These are phyloP conservation scores for Blastomyces silverae DNA, from an alignment of 2,329 filamentous ascomycete species.

Conservation along the genomic window DNA sequence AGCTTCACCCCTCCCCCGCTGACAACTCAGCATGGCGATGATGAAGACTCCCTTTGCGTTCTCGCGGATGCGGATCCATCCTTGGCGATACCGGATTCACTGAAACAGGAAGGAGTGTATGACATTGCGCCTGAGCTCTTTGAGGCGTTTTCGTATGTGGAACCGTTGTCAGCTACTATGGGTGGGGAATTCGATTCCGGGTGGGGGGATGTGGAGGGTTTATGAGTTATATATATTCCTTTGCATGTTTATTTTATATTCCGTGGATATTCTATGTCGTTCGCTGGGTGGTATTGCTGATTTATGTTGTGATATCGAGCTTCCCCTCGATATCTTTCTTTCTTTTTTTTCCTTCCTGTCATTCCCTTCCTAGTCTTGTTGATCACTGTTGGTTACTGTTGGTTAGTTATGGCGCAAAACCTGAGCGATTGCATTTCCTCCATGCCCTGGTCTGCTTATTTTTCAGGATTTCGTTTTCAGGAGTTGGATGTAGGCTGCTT, in stretches of 20 bases:
- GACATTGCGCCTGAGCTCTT: slow-evolving; percentile 42
- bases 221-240: background rate
- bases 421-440: background rate
- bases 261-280: background rate
- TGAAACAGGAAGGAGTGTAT: slow-evolving; percentile 38
- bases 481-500: background rate
- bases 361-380: background rate
- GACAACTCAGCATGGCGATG: slow-evolving; percentile 23
- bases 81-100: slow-evolving; percentile 26
- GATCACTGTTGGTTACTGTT: background rate
- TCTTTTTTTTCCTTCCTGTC: background rate
- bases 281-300: background rate
- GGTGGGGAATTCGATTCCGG: slow-evolving; percentile 28
- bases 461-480: background rate
- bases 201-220: slow-evolving; percentile 11
- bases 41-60: slow-evolving; percentile 20
- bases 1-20: slow-evolving; percentile 29
- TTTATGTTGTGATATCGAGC: background rate
- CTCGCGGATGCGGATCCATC: slow-evolving; percentile 20
- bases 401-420: background rate
- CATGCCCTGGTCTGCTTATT: background rate
- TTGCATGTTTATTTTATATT: background rate
- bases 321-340: background rate
- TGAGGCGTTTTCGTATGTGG: slow-evolving; percentile 41
- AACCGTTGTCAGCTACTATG: slow-evolving; percentile 41